phyloP scores from a whole-genome alignment of 2,329 filamentous ascomycete genomes.

The Fusarium albidum region DNA sequence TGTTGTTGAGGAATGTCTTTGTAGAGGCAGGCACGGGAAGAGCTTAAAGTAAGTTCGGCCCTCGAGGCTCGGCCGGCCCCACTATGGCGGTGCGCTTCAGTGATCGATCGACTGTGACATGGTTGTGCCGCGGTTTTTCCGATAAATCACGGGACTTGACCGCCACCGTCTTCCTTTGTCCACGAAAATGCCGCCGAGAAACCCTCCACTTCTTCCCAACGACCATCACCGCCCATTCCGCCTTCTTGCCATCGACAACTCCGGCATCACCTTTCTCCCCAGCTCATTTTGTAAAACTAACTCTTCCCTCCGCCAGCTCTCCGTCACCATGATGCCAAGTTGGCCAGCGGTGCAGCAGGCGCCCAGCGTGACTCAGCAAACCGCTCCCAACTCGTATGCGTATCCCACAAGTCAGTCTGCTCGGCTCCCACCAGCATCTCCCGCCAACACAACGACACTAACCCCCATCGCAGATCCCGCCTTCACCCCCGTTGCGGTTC shows the following conservation, averaged over 20 bases:
- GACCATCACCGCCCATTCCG: slow-evolving; percentile 18
- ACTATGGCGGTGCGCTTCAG: slow-evolving; percentile 29
- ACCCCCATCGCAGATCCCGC: slow-evolving; percentile 55
- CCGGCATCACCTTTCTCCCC: slow-evolving; percentile 25
- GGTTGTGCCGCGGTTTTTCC: slow-evolving; percentile 19
- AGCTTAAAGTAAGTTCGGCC: slow-evolving; percentile 14
- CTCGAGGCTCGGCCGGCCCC: slow-evolving; percentile 25
- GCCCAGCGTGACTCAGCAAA: slow-evolving; percentile 52
- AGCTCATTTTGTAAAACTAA: slow-evolving; percentile 37
- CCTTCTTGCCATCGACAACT: slow-evolving; percentile 17
- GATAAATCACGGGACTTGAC: slow-evolving; percentile 38
- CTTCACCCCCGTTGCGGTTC: slow-evolving; percentile 69
- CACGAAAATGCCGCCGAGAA: slow-evolving; percentile 38
- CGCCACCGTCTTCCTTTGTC: slow-evolving; percentile 31
- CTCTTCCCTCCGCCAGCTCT: slow-evolving; percentile 29
- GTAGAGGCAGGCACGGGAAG: slow-evolving; percentile 15
- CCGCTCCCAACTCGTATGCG: slow-evolving; percentile 46
- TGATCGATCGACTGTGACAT: not conserved
- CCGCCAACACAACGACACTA: slow-evolving; percentile 25
- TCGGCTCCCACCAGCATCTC: not conserved
- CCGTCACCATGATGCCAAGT: slow-evolving; percentile 46
- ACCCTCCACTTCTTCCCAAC: slow-evolving; percentile 17
- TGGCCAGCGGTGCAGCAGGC: slow-evolving; percentile 49
- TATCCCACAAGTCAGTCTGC: slow-evolving; percentile 50
- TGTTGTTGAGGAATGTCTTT: slow-evolving; percentile 21